Evolutionary conservation across 495 filamentous ascomycete species (phyloP).

Genomic region (Neurospora tetraspora): DNA sequence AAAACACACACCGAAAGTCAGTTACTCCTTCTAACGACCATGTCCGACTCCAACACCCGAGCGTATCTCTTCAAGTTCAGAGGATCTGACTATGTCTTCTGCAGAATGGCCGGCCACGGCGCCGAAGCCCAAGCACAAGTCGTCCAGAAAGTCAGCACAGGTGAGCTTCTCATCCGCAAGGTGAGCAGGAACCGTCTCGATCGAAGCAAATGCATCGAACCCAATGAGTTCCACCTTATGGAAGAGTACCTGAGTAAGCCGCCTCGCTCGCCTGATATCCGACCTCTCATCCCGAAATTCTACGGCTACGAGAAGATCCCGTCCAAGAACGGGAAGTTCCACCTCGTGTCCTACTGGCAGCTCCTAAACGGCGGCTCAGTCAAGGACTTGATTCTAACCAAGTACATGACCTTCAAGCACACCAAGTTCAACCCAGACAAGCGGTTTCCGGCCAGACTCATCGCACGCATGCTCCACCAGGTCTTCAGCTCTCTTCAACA

Average conservation of each 20-base stretch:
- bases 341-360: conserved; percentile 3
- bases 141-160: neutral
- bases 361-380: neutral
- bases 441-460: neutral
- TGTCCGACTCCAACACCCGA: neutral
- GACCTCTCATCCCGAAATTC: neutral
- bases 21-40: neutral
- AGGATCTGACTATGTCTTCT: neutral
- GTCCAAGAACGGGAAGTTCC: neutral
- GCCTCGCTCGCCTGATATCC: neutral
- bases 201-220: neutral
- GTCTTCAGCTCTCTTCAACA: neutral
- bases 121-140: neutral
- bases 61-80: neutral
- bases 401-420: neutral
- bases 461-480: neutral
- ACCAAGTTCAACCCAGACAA: neutral
- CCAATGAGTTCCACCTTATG: neutral
- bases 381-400: neutral
- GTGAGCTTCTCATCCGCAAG: conserved; percentile 1
- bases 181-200: neutral
- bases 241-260: neutral
- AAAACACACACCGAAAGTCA: neutral
- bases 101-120: neutral
- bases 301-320: conserved; percentile 3